A percentile compares a stretch with the other conserved stretches of the same genome.
Evolutionary conservation across 805 yeast genomes (phyloP).

Genomic region (Cephaloascus fragrans): DNA sequence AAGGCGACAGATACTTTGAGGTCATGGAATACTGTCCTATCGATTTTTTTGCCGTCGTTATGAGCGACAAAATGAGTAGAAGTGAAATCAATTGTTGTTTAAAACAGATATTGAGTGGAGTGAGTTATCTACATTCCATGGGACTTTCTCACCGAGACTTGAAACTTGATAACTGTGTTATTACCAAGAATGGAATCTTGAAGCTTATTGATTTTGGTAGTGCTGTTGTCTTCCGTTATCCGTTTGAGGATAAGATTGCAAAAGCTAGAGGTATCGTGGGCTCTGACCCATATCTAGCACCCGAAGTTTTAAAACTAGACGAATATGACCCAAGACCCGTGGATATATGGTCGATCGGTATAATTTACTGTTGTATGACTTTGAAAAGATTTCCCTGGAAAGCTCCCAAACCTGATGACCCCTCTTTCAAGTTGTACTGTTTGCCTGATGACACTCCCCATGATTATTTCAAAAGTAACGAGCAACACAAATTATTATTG

Average conservation of each 20-base stretch:
- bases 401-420: slow-evolving; percentile 61
- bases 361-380: slow-evolving; percentile 82
- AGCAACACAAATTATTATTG: slow-evolving; percentile 56
- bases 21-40: slow-evolving; percentile 83
- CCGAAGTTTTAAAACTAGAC: slow-evolving; percentile 55
- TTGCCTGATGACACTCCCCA: slow-evolving; percentile 67
- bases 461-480: slow-evolving; percentile 65
- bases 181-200: slow-evolving; percentile 62
- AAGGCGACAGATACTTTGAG: slow-evolving; percentile 63
- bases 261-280: slow-evolving; percentile 74
- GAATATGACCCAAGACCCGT: slow-evolving; percentile 69
- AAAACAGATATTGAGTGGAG: slow-evolving; percentile 66
- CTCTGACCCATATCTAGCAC: slow-evolving; percentile 80
- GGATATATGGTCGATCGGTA: slow-evolving; percentile 80
- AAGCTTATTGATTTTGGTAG: slow-evolving; percentile 79
- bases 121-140: slow-evolving; percentile 60
- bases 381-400: slow-evolving; percentile 84
- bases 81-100: slow-evolving; percentile 77
- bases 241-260: slow-evolving; percentile 50
- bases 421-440: slow-evolving; percentile 58
- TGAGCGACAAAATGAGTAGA: slow-evolving; percentile 77
- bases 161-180: slow-evolving; percentile 76
- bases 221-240: slow-evolving; percentile 75
- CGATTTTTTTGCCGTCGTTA: slow-evolving; percentile 79
- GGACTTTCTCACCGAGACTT: slow-evolving; percentile 81